Conservation (phyloP, 768 basidiomycete species). For the Suillus subalutaceus region DNA sequence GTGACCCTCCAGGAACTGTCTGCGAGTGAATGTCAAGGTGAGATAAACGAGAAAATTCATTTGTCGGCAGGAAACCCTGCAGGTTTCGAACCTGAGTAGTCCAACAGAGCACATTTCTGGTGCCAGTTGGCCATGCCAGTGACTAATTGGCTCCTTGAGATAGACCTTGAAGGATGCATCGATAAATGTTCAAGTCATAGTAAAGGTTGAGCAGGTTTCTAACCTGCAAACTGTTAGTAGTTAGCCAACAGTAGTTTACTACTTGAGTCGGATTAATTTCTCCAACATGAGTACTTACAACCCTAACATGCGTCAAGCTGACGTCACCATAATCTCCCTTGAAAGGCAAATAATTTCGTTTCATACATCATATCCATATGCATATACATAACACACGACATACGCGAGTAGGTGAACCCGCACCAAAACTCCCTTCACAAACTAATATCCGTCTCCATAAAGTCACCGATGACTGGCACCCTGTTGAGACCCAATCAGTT, state of each 20-base stretch:
- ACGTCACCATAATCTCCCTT: background rate
- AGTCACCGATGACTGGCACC: background rate
- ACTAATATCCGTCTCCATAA: background rate
- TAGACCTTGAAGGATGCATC: no score
- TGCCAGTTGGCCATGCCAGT: no score
- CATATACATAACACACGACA: background rate
- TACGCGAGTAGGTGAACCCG: background rate
- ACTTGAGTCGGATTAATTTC: background rate
- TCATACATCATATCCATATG: slow-evolving; percentile 2
- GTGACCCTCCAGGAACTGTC: no score
- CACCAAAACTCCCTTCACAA: background rate
- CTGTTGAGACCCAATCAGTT: slow-evolving; percentile 6
- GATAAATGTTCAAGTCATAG: no score
- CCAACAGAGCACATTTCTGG: no score
- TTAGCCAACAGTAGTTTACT: background rate
- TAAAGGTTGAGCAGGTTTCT: no score
- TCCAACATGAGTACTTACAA: background rate
- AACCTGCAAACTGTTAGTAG: background rate
- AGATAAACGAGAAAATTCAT: no score
- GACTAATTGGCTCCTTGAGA: no score
- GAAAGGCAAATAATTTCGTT: background rate
- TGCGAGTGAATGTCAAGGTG: no score
- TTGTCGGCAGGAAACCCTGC: no score
- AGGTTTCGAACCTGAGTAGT: no score
- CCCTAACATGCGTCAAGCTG: background rate